Percentiles rank a stretch among this genome's conserved stretches.
Evolutionary conservation across 2,329 filamentous ascomycete species (phyloP).

Genomic region (Harringtonia lauricola): DNA sequence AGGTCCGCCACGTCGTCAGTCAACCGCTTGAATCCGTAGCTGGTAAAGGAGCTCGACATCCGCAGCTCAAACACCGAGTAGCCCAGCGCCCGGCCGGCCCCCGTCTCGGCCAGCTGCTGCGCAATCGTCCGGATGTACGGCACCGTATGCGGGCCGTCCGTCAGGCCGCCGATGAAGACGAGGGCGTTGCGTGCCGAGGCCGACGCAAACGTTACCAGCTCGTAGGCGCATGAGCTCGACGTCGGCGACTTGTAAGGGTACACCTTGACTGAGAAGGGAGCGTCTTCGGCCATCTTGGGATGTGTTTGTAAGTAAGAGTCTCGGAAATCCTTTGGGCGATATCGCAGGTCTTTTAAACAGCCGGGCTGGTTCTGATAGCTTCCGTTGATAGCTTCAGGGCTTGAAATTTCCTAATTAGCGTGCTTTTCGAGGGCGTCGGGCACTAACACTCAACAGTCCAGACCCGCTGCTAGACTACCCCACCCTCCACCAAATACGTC

Average conservation of each 20-base stretch:
- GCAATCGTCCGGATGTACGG: slow-evolving; percentile 42
- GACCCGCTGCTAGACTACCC: too few relatives aligned
- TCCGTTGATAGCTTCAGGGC: too few relatives aligned
- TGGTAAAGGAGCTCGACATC: slow-evolving; percentile 41
- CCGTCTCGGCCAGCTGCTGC: slow-evolving; percentile 24
- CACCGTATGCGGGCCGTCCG: slow-evolving; percentile 57
- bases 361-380: slow-evolving; percentile 1
- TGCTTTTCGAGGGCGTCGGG: too few relatives aligned
- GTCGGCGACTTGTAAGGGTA: slow-evolving; percentile 17
- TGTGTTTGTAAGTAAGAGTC: background rate
- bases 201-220: slow-evolving; percentile 11
- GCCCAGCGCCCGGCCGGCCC: slow-evolving; percentile 21
- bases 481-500: background rate
- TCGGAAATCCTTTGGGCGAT: background rate
- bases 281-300: background rate
- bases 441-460: too few relatives aligned
- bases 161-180: slow-evolving; percentile 60
- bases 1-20: slow-evolving; percentile 43
- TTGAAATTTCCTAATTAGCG: too few relatives aligned
- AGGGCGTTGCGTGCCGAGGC: slow-evolving; percentile 38
- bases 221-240: slow-evolving; percentile 14
- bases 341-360: background rate
- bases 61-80: slow-evolving; percentile 48
- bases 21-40: slow-evolving; percentile 39
- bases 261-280: slow-evolving; percentile 14